These are phyloP conservation scores for Paramecium sonneborni DNA, from an alignment of 73 alveolate genomes.

Conservation along the genomic window DNA sequence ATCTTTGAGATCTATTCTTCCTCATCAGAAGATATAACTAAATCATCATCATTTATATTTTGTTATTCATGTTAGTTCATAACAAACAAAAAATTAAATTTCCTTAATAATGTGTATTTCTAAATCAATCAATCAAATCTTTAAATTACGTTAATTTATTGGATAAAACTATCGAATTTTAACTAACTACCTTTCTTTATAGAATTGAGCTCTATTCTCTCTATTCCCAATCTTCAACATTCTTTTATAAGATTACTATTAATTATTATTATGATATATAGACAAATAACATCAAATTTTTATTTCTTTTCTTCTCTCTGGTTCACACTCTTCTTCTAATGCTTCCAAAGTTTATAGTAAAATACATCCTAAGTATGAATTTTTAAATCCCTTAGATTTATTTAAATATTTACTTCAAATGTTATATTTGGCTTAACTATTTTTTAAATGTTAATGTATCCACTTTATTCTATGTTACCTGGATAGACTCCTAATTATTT, in stretches of 20 bases:
- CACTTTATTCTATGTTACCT: neutral
- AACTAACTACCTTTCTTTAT: no score
- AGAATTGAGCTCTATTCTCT: no score
- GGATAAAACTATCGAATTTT: no score
- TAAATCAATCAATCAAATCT: no score
- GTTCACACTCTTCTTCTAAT: neutral
- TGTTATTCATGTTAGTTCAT: neutral
- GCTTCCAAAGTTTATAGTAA: neutral
- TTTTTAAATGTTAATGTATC: neutral
- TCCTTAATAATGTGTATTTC: neutral
- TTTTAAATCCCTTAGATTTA: neutral
- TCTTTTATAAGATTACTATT: neutral
- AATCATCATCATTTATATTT: neutral
- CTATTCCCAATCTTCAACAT: no score
- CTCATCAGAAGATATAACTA: neutral
- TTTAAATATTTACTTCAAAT: neutral
- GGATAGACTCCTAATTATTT: neutral
- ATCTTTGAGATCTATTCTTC: constrained; percentile 16
- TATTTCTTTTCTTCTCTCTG: constrained; percentile 20
- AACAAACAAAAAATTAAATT: neutral
- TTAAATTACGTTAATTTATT: no score
- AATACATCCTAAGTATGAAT: neutral
- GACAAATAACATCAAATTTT: constrained; percentile 24
- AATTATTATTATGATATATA: neutral
- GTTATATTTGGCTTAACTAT: neutral